phyloP scores from a whole-genome alignment of 345 rosid species.

The Acer campestre region DNA sequence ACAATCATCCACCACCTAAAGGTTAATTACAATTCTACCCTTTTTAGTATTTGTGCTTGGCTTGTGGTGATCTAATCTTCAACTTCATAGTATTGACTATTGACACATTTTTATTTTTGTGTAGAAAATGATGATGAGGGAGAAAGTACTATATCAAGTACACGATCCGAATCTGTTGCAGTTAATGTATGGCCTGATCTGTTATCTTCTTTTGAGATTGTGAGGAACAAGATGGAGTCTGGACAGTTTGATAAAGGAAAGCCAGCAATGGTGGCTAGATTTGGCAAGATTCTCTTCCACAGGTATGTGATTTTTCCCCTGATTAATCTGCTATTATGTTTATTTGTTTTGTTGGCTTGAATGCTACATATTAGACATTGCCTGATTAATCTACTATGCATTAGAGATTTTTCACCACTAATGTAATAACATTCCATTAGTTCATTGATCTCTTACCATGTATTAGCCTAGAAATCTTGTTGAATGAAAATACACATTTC shows the following conservation, averaged over 20 bases:
- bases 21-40: constrained; percentile 26
- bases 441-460: too few species aligned
- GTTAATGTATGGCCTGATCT: constrained; percentile 28
- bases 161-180: constrained; percentile 26
- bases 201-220: constrained; percentile 16
- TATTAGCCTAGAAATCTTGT: too few species aligned
- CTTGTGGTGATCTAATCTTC: neutral
- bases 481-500: too few species aligned
- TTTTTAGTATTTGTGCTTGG: neutral
- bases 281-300: constrained; percentile 31
- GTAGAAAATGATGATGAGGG: constrained; percentile 1
- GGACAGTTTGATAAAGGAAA: constrained; percentile 11
- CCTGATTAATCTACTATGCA: too few species aligned
- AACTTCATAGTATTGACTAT: neutral
- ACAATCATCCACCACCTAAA: constrained; percentile 8
- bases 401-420: too few species aligned
- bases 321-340: neutral
- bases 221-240: constrained; percentile 18
- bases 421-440: too few species aligned
- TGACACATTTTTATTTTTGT: neutral
- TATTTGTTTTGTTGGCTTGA: too few species aligned
- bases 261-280: constrained; percentile 32
- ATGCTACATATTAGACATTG: too few species aligned
- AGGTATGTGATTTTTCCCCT: constrained; percentile 14
- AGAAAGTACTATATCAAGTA: neutral